These are phyloP conservation scores for Vigna nakashimae DNA, from an alignment of 306 rosid species.

Conservation along the genomic window DNA sequence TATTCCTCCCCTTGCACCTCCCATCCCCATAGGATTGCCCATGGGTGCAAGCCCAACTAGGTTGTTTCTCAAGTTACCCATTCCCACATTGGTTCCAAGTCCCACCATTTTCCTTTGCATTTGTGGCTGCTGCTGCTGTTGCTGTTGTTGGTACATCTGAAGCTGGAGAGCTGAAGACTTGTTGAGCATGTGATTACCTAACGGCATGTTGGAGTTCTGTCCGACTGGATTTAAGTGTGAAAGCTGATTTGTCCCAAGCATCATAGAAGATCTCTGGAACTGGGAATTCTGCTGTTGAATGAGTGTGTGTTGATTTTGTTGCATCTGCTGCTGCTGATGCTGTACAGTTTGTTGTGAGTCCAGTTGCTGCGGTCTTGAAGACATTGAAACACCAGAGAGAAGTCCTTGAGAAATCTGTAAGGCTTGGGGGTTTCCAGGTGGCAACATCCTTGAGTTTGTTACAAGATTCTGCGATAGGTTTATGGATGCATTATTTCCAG, in stretches of 20 bases:
- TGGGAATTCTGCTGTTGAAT: constrained; percentile 80
- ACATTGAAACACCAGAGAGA: constrained; percentile 71
- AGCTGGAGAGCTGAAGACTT: constrained; percentile 66
- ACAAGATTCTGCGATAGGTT: constrained; percentile 72
- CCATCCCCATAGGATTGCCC: constrained; percentile 76
- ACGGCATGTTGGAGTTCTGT: constrained; percentile 72
- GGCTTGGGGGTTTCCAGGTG: constrained; percentile 86
- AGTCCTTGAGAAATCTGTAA: constrained; percentile 93
- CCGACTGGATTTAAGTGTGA: constrained; percentile 73
- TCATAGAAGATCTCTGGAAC: constrained; percentile 78
- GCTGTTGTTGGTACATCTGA: constrained; percentile 70
- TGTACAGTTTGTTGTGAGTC: constrained; percentile 72
- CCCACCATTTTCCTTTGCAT: constrained; percentile 93
- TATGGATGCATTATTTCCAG: constrained; percentile 58
- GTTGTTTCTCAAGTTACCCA: constrained; percentile 69
- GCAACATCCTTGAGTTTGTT: constrained; percentile 81
- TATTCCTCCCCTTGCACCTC: constrained; percentile 79
- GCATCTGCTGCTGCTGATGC: constrained; percentile 59
- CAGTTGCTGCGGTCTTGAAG: constrained; percentile 72
- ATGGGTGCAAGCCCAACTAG: constrained; percentile 79
- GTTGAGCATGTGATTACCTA: constrained; percentile 73
- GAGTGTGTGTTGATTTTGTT: constrained; percentile 72
- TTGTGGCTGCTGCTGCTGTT: constrained; percentile 69
- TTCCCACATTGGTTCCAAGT: constrained; percentile 66
- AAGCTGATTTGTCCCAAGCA: constrained; percentile 73